Conservation (phyloP, 768 basidiomycete genomes). For the Rhodotorula taiwanensis region DNA sequence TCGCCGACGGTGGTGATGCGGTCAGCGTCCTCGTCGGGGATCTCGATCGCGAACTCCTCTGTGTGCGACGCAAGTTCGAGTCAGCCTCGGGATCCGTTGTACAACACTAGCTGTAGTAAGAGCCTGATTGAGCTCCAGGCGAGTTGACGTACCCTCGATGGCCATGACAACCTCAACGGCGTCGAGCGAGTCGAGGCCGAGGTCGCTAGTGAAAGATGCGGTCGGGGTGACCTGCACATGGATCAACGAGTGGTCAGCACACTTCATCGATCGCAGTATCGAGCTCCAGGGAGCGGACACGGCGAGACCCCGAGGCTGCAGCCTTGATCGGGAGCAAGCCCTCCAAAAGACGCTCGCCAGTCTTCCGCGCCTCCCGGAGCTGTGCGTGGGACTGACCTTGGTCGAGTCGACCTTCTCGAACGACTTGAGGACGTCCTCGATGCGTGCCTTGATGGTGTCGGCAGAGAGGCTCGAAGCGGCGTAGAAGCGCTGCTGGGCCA, state of each 20-base stretch:
- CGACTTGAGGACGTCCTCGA: conserved; percentile 73
- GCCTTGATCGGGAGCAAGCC: no score
- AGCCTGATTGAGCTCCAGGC: no score
- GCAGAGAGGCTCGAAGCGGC: conserved; percentile 51
- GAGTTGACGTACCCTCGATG: conserved; percentile 69
- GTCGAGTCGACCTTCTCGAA: conserved; percentile 78
- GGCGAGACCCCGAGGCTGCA: no score
- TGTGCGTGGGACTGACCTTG: conserved; percentile 57
- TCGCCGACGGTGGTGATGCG: conserved; percentile 84
- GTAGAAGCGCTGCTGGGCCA: conserved; percentile 31
- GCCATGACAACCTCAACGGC: conserved; percentile 98
- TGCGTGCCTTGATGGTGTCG: conserved; percentile 63
- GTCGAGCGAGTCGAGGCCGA: conserved; percentile 91
- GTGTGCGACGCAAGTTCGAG: no score
- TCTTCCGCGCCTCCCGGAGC: background rate
- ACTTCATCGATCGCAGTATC: background rate
- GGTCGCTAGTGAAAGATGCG: conserved; percentile 68
- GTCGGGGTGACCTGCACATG: conserved; percentile 66
- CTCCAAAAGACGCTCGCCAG: no score
- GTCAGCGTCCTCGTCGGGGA: conserved; percentile 94
- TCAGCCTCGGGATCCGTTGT: no score
- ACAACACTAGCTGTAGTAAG: no score
- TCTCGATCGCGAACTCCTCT: conserved; percentile 95
- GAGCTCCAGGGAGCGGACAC: background rate
- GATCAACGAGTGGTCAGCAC: no score